Evolutionary conservation across 1,284 basidiomycete species (phyloP).

Genomic region (Phellinidium pouzarii): DNA sequence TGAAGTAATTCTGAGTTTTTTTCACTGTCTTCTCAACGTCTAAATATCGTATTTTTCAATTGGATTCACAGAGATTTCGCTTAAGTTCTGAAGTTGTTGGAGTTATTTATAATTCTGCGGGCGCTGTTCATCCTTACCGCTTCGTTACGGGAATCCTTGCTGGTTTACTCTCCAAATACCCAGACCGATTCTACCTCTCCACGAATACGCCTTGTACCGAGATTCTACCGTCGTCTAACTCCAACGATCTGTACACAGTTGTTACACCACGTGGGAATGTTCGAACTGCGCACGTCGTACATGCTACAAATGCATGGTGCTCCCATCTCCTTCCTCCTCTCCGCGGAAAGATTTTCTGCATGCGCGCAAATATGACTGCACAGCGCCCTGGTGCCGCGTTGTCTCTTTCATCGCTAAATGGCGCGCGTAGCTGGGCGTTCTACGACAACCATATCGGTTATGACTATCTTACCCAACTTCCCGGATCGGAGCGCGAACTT

Average conservation of each 20-base stretch:
- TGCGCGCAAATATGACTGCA: slow-evolving; percentile 60
- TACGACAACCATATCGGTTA: slow-evolving; percentile 43
- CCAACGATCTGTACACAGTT: slow-evolving; percentile 33
- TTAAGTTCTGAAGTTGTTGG: slow-evolving; percentile 38
- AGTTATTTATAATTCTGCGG: slow-evolving; percentile 41
- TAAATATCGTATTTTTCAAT: background rate
- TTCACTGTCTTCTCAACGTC: background rate
- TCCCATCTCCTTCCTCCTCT: slow-evolving; percentile 46
- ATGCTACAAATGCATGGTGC: slow-evolving; percentile 76
- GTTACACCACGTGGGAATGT: slow-evolving; percentile 51
- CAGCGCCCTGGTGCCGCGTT: slow-evolving; percentile 43
- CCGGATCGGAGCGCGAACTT: slow-evolving; percentile 41
- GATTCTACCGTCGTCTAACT: slow-evolving; percentile 27
- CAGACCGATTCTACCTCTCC: slow-evolving; percentile 43
- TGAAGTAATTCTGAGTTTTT: slow-evolving; percentile 35
- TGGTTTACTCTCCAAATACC: slow-evolving; percentile 37
- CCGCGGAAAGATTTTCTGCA: slow-evolving; percentile 34
- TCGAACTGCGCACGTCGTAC: slow-evolving; percentile 54
- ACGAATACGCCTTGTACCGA: slow-evolving; percentile 45
- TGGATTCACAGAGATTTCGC: slow-evolving; percentile 34
- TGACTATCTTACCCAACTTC: slow-evolving; percentile 72
- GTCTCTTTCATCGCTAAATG: slow-evolving; percentile 27
- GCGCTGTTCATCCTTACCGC: slow-evolving; percentile 53
- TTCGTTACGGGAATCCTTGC: slow-evolving; percentile 45
- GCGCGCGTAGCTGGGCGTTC: slow-evolving; percentile 50